Evolutionary conservation across 2,329 filamentous ascomycete genomes (phyloP), one percentile per base, ranked within the genome.

Genomic region (Raffaelea albimanens): DNA sequence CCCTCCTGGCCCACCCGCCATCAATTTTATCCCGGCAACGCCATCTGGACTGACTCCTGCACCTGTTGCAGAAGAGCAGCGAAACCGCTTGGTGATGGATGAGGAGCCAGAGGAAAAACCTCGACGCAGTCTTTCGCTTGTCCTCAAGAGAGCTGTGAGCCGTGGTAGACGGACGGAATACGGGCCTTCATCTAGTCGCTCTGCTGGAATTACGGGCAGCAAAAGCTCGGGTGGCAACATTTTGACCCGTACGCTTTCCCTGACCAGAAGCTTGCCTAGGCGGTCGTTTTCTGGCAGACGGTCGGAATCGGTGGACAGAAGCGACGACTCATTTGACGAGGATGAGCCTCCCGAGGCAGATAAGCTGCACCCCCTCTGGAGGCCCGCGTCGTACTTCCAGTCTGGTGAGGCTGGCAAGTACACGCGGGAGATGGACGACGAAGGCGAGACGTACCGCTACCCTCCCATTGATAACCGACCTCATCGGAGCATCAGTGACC

Each of bases 1-100:
- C 7, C 25, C 25, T 29, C 13, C 42, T 22, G 18, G 14, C 18
- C 46, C 46, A 2, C 48, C 48, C 2, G 44, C 62, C 2, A 73
- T 83, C 55, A 73, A 78, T 48, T 78, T 83, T 50, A 82, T 79
- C 31, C 78, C 78, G 1, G 78, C 79, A 22, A 82, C 78, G 0
- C 78, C 79, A 3, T 80, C 77, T 2, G 78, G 74, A 2, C 57
- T 75, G 40, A 81, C 78, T 2, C 77, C 79, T 29, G 25, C 25
- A 10, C 65, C 70, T 2, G 57, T 68, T 2, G 77, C 81, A 52
- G 73, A 69, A 55, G 65, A 72, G 47, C 66, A 66, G 21, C 70
- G 71, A 54, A 60, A 76, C 20, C 76, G 76, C 1, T 78, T 76
- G 51, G 76, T 73, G 44, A 73, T 73, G 45, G 29, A 16, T 4